Evolutionary conservation across 1,284 basidiomycete genomes (phyloP), one percentile per base, ranked within the genome.

Genomic region (Peniophora sp.): DNA sequence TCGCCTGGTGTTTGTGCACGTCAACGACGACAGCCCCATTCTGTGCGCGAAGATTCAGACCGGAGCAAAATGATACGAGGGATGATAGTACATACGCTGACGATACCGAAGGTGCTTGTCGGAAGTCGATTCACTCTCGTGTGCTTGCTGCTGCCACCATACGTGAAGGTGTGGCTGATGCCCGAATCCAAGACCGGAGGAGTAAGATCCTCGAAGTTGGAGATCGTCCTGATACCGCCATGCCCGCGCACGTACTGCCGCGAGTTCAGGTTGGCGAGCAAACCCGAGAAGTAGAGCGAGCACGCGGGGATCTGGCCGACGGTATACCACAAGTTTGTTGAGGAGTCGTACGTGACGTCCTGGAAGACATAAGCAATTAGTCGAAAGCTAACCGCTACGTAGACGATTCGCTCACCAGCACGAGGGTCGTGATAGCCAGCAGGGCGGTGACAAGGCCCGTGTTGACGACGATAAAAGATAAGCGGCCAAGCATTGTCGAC

Each of bases 231-330:
- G 44, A 24, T 24, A 23, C 44, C 44, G 44, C 44, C 44, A 2
- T 45, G n/a, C 10, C 44, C 44, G 20, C 23, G 19, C n/a, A 45
- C 44, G 23, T 23, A 45, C 6, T 24, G 44, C 44, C 44, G 44
- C 14, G 44, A 20, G 44, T 45, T 45, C 20, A 45, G 44, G 44
- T 45, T 45, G 20, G 44, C 44, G 44, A 45, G 44, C n/a, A 45
- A 23, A 9, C 20, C 23, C 12, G 20, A 23, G 20, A 23, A 20
- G 44, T 45, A 45, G 20, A 22, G 14, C 20, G 44, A 45, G 20
- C 20, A 45, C 17, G 23, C 23, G 3, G 44, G 44, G 23, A 45
- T 20, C 19, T 20, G n/a, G 20, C n/a, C 20, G 20, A 45, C 17
- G 20, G 20, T 16, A n/a, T 14, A 20, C 44, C 44, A 45, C 8